A percentile compares a stretch with the other conserved stretches of the same genome.
Conservation (phyloP, 495 filamentous ascomycete species). For the Neurospora discreta region DNA sequence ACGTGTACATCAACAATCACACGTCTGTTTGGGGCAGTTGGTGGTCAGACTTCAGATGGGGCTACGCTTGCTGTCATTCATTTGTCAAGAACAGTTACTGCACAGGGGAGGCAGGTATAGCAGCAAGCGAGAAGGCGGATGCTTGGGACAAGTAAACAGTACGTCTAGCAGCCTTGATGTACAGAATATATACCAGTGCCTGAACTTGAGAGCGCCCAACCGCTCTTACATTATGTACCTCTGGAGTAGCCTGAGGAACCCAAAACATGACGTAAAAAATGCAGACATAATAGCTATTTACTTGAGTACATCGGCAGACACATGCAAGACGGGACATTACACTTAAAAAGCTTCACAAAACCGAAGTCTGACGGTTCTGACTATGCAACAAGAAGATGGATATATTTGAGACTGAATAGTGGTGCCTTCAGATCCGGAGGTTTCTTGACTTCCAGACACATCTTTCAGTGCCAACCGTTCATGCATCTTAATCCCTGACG, state of each 20-base stretch:
- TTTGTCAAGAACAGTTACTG: constrained; percentile 94
- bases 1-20: constrained; percentile 83
- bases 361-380: background rate
- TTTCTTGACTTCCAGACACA: constrained; percentile 6
- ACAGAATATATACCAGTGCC: constrained; percentile 17
- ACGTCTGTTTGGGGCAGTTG: constrained; percentile 91
- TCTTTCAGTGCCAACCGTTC: constrained; percentile 11
- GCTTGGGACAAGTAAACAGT: constrained; percentile 15
- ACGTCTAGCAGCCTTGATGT: background rate
- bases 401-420: constrained; percentile 4
- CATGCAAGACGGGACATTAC: background rate
- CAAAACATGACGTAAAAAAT: background rate
- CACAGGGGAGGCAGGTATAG: constrained; percentile 76
- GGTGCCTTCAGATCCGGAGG: constrained; percentile 4
- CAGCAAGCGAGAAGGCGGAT: constrained; percentile 30
- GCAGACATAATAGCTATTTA: background rate
- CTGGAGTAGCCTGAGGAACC: background rate
- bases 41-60: constrained; percentile 94
- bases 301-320: background rate
- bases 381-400: background rate
- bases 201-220: background rate
- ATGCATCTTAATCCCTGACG: constrained; percentile 23
- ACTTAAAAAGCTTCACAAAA: background rate
- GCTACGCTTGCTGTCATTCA: constrained; percentile 93
- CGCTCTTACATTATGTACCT: background rate